A percentile compares a stretch with the other conserved stretches of the same genome.
These are phyloP conservation scores for Dothideomycetes sp. DNA, from an alignment of 2,329 filamentous ascomycete species.

Conservation along the genomic window DNA sequence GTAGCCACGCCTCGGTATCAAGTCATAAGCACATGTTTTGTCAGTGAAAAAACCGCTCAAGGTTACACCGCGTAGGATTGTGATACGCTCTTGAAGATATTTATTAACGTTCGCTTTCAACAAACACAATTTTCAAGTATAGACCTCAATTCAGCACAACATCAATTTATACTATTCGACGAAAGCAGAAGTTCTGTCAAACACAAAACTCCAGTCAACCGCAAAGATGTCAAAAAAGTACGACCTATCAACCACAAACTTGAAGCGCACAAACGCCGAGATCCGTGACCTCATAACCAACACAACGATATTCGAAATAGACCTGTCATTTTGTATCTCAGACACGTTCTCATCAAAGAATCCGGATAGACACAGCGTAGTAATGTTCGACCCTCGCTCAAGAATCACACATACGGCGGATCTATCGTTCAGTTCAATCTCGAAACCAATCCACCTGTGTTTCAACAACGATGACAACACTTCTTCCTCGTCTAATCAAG, in stretches of 20 bases:
- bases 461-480: background rate
- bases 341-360: background rate
- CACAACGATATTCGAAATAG: background rate
- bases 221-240: too few relatives aligned
- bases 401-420: background rate
- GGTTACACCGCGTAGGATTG: too few relatives aligned
- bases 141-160: too few relatives aligned
- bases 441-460: background rate
- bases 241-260: background rate
- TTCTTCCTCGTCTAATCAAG: background rate
- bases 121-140: too few relatives aligned
- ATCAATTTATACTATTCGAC: too few relatives aligned
- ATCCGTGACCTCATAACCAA: background rate
- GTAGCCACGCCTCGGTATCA: too few relatives aligned
- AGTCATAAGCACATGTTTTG: too few relatives aligned
- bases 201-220: too few relatives aligned
- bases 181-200: too few relatives aligned
- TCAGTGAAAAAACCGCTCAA: too few relatives aligned
- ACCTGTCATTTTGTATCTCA: background rate
- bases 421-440: background rate
- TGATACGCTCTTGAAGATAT: too few relatives aligned
- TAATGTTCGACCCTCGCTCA: background rate
- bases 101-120: too few relatives aligned
- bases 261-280: background rate
- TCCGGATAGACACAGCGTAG: background rate